A percentile compares a stretch with the other conserved stretches of the same genome.
These are phyloP conservation scores for Boechera stricta DNA, from an alignment of 345 rosid species.

Conservation along the genomic window DNA sequence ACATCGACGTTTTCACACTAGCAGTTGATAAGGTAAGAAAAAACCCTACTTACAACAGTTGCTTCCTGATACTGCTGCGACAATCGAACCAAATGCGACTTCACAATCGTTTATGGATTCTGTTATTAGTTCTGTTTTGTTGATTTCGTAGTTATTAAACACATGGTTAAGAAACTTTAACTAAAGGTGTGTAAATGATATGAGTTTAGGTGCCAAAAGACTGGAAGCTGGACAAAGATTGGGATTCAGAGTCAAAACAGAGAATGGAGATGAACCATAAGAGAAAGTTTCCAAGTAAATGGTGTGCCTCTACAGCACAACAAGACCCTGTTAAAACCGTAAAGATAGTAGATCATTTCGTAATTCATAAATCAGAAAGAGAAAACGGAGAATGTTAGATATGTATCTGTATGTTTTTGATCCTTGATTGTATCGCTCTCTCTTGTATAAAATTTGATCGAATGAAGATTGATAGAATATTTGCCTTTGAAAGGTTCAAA, in stretches of 20 bases:
- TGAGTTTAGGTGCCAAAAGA: slow-evolving; percentile 83
- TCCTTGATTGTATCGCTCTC: slow-evolving; percentile 31
- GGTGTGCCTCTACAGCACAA: slow-evolving; percentile 64
- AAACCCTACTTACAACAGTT: background rate
- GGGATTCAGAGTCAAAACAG: slow-evolving; percentile 74
- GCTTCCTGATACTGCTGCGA: slow-evolving; percentile 9
- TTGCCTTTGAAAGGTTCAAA: background rate
- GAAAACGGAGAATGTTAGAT: slow-evolving; percentile 46
- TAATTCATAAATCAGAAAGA: slow-evolving; percentile 52
- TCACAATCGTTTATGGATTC: slow-evolving; percentile 9
- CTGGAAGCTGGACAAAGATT: slow-evolving; percentile 81
- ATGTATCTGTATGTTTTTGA: slow-evolving; percentile 52
- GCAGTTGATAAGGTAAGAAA: slow-evolving; percentile 88
- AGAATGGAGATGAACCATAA: slow-evolving; percentile 62
- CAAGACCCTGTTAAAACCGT: slow-evolving; percentile 81
- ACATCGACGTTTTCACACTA: slow-evolving; percentile 93
- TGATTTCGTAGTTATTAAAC: slow-evolving; percentile 7
- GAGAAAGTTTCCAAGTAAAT: slow-evolving; percentile 75
- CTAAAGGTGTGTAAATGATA: background rate
- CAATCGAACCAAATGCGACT: background rate
- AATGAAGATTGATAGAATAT: slow-evolving; percentile 22
- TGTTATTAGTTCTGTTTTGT: background rate
- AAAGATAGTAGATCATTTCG: slow-evolving; percentile 75
- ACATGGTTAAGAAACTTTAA: slow-evolving; percentile 19
- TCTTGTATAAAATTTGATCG: slow-evolving; percentile 37